Conservation (phyloP, 2,329 filamentous ascomycete species). For the Penicillium sp. region DNA sequence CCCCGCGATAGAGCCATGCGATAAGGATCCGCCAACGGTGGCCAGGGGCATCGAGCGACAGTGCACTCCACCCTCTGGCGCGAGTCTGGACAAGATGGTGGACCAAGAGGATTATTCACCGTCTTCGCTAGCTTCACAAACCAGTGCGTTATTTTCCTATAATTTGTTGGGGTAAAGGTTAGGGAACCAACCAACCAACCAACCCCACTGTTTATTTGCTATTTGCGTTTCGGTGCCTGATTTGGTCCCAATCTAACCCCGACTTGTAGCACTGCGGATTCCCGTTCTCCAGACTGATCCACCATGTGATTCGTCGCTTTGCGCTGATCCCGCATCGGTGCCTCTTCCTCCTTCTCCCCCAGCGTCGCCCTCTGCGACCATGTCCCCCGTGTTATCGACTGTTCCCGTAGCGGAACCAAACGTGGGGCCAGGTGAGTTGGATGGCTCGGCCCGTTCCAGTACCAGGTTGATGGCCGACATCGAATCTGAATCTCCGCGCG, state of each 20-base stretch:
- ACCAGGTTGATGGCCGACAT: conserved; percentile 9
- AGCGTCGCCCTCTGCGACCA: conserved; percentile 17
- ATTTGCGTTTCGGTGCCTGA: conserved; percentile 17
- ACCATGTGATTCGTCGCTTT: conserved; percentile 36
- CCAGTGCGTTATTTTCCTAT: conserved; percentile 29
- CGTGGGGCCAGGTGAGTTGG: conserved; percentile 38
- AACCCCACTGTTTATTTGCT: background rate
- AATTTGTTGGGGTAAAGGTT: conserved; percentile 3
- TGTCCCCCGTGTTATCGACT: conserved; percentile 21
- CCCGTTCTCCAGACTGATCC: conserved; percentile 31
- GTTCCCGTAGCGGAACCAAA: conserved; percentile 13
- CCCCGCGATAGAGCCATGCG: conserved; percentile 39
- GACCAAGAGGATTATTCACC: conserved; percentile 33
- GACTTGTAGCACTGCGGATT: conserved; percentile 29
- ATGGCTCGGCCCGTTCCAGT: conserved; percentile 31
- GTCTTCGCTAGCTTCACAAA: conserved; percentile 36
- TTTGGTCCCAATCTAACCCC: conserved; percentile 25
- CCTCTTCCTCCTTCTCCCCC: conserved; percentile 24
- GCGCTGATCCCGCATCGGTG: conserved; percentile 26
- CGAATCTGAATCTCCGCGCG: conserved; percentile 7
- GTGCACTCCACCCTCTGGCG: conserved; percentile 30
- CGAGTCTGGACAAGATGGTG: conserved; percentile 43
- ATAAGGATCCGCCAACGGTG: conserved; percentile 33
- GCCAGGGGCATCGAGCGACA: conserved; percentile 39
- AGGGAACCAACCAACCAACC: background rate